A percentile compares a stretch with the other conserved stretches of the same genome.
Evolutionary conservation across 345 rosid species (phyloP).

Genomic region (Brassica incana): DNA sequence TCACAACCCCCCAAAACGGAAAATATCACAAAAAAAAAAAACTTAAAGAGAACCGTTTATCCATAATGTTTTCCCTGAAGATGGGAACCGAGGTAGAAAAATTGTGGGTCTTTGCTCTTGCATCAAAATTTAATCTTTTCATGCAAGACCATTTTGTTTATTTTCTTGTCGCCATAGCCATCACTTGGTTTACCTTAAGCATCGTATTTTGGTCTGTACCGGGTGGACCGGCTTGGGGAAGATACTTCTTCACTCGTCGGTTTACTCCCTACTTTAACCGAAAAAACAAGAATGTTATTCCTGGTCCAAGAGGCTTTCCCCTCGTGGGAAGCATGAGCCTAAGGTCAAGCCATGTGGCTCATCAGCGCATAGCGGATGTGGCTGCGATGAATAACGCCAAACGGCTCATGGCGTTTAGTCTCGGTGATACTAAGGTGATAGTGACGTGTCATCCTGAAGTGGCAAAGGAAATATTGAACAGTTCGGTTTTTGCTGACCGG

Average conservation of each 20-base stretch:
- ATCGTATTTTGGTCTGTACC: conserved; percentile 56
- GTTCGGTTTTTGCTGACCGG: conserved; percentile 74
- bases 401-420: conserved; percentile 74
- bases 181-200: conserved; percentile 43
- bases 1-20: conserved; percentile 26
- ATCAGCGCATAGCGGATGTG: conserved; percentile 52
- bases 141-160: neutral
- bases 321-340: conserved; percentile 63
- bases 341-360: conserved; percentile 59
- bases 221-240: conserved; percentile 89
- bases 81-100: conserved; percentile 46
- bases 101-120: conserved; percentile 35
- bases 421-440: conserved; percentile 61
- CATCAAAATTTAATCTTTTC: neutral
- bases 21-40: neutral
- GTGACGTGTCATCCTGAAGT: conserved; percentile 67
- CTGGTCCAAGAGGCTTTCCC: conserved; percentile 80
- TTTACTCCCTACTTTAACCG: conserved; percentile 23
- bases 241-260: conserved; percentile 33
- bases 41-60: conserved; percentile 10
- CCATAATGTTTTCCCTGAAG: conserved; percentile 19
- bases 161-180: neutral
- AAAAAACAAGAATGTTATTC: conserved; percentile 46
- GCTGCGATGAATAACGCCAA: conserved; percentile 50
- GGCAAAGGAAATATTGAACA: conserved; percentile 65